Evolutionary conservation across 176 grass and related monocot species (phyloP).

Genomic region (Carex scoparia): DNA sequence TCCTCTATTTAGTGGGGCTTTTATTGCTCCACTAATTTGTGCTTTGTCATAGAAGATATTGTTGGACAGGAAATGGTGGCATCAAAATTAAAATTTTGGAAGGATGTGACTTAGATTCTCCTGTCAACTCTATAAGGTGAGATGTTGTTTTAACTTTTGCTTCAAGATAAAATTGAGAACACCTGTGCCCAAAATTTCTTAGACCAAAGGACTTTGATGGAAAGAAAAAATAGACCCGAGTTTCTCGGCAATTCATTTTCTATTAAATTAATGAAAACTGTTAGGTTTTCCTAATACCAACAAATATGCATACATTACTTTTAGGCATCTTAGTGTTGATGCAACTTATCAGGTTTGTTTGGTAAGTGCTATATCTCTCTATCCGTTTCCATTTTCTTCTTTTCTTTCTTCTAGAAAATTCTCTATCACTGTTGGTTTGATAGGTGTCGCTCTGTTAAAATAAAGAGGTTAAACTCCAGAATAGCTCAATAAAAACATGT

Average conservation of each 20-base stretch:
- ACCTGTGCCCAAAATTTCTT: constrained; percentile 25
- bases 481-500: background rate
- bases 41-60: background rate
- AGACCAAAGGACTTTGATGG: background rate
- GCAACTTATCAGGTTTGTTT: background rate
- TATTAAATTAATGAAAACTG: background rate
- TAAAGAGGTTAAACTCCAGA: constrained; percentile 3
- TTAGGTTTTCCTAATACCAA: background rate
- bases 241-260: background rate
- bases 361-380: background rate
- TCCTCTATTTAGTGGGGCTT: background rate
- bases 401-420: background rate
- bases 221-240: background rate
- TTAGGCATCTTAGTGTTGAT: background rate
- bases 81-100: background rate
- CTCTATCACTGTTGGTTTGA: background rate
- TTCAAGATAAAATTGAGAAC: constrained; percentile 52
- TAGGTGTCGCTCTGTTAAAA: background rate
- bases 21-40: constrained; percentile 18
- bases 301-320: background rate
- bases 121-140: constrained; percentile 28
- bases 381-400: background rate
- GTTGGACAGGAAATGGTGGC: constrained; percentile 15
- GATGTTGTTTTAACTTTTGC: constrained; percentile 63
- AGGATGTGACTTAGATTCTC: constrained; percentile 12